Evolutionary conservation across 805 yeast species (phyloP).

Genomic region (Barnettozyma siamensis): DNA sequence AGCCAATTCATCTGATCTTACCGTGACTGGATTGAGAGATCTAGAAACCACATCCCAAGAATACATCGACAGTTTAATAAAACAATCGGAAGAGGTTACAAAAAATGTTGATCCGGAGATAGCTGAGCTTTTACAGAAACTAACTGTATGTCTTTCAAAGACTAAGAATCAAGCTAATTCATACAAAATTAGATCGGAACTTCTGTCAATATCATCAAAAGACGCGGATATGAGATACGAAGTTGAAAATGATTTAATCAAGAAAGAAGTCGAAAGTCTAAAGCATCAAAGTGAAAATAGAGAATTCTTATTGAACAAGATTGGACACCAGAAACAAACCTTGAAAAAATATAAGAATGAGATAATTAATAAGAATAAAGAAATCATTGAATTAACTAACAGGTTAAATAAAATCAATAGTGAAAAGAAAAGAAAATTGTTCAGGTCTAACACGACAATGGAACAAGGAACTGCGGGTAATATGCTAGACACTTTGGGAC

Average conservation of each 20-base stretch:
- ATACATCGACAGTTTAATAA: constrained; percentile 4
- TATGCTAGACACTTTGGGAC: constrained; percentile 45
- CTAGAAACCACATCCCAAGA: not conserved
- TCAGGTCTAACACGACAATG: constrained; percentile 7
- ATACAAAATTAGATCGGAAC: constrained; percentile 31
- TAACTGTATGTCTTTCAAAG: constrained; percentile 20
- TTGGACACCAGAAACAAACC: constrained; percentile 36
- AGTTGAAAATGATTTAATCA: constrained; percentile 40
- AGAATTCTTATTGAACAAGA: constrained; percentile 32
- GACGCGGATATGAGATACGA: constrained; percentile 41
- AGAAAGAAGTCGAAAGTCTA: constrained; percentile 42
- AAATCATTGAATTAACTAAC: constrained; percentile 35
- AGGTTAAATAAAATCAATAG: constrained; percentile 5
- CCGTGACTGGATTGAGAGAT: not conserved
- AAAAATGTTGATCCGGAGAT: constrained; percentile 7
- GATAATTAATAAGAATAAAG: constrained; percentile 38
- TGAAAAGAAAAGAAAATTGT: constrained; percentile 13
- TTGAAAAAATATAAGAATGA: constrained; percentile 40
- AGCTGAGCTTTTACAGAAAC: constrained; percentile 12
- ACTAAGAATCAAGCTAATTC: constrained; percentile 29
- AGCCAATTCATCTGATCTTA: not conserved
- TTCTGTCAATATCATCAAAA: constrained; percentile 36
- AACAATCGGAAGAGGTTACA: constrained; percentile 1
- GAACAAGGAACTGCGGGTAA: constrained; percentile 4
- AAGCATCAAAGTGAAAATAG: constrained; percentile 27